These are phyloP conservation scores for Prunus padus DNA, from an alignment of 306 rosid species.

Conservation along the genomic window DNA sequence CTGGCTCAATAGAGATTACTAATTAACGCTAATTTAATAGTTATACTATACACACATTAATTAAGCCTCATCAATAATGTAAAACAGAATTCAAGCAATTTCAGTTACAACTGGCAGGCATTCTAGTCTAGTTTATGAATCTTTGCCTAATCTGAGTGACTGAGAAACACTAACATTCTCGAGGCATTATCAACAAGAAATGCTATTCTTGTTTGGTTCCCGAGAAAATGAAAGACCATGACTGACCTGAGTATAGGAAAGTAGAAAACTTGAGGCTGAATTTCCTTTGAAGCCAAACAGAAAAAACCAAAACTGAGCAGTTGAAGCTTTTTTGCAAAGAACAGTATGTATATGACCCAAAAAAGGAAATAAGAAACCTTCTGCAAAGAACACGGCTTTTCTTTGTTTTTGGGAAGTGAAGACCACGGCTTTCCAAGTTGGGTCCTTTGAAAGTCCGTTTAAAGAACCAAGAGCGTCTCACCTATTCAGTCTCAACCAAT, in stretches of 20 bases:
- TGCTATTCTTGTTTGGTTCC: constrained; percentile 4
- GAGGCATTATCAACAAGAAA: not conserved
- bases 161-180: not conserved
- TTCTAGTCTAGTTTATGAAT: not conserved
- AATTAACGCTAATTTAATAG: not conserved
- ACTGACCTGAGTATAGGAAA: constrained; percentile 31
- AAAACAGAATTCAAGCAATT: not conserved
- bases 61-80: not conserved
- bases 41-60: not conserved
- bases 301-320: not conserved
- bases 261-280: not conserved
- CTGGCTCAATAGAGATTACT: not conserved
- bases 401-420: not conserved
- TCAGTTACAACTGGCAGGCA: not conserved
- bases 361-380: not conserved
- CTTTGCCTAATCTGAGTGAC: not conserved
- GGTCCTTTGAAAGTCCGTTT: not conserved
- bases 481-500: not conserved
- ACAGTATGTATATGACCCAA: not conserved
- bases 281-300: constrained; percentile 24
- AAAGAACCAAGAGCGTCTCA: not conserved
- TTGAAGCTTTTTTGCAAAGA: not conserved
- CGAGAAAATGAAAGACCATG: constrained; percentile 1
- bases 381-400: not conserved
- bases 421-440: not conserved